Conservation (phyloP, 495 filamentous ascomycete species). For the Neurospora sp. region DNA sequence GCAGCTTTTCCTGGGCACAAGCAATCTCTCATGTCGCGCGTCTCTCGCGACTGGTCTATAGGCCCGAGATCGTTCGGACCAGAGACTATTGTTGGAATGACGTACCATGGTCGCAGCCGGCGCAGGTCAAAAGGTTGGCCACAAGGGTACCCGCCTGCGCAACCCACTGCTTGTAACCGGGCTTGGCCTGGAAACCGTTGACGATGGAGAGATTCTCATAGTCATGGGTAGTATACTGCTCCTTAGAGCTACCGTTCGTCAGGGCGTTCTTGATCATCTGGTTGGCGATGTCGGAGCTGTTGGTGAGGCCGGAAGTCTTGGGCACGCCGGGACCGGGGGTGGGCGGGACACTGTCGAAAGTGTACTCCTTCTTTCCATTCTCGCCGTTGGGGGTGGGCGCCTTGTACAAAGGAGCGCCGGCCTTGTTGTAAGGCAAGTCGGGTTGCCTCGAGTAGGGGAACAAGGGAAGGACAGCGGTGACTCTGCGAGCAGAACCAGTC, state of each 20-base stretch:
- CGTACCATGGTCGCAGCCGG: slow-evolving; percentile 78
- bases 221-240: slow-evolving; percentile 43
- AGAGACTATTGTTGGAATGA: background rate
- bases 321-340: slow-evolving; percentile 64
- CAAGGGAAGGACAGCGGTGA: slow-evolving; percentile 89
- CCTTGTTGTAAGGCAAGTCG: slow-evolving; percentile 93
- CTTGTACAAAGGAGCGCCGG: slow-evolving; percentile 77
- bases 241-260: slow-evolving; percentile 4
- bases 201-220: slow-evolving; percentile 44
- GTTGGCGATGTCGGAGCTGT: slow-evolving; percentile 56
- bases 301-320: slow-evolving; percentile 51
- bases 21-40: background rate
- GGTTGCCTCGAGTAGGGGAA: slow-evolving; percentile 95
- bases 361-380: slow-evolving; percentile 32
- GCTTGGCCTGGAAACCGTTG: slow-evolving; percentile 59
- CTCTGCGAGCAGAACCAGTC: slow-evolving; percentile 81
- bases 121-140: slow-evolving; percentile 86
- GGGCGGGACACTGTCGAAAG: slow-evolving; percentile 67
- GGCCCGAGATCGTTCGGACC: background rate
- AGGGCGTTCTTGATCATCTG: slow-evolving; percentile 41
- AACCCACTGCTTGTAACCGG: slow-evolving; percentile 96
- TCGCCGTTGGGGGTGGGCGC: slow-evolving; percentile 32
- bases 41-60: background rate
- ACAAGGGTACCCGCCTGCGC: slow-evolving; percentile 92
- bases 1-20: background rate